These are phyloP conservation scores for Fusarium poae DNA, from an alignment of 2,329 filamentous ascomycete genomes.

Conservation along the genomic window DNA sequence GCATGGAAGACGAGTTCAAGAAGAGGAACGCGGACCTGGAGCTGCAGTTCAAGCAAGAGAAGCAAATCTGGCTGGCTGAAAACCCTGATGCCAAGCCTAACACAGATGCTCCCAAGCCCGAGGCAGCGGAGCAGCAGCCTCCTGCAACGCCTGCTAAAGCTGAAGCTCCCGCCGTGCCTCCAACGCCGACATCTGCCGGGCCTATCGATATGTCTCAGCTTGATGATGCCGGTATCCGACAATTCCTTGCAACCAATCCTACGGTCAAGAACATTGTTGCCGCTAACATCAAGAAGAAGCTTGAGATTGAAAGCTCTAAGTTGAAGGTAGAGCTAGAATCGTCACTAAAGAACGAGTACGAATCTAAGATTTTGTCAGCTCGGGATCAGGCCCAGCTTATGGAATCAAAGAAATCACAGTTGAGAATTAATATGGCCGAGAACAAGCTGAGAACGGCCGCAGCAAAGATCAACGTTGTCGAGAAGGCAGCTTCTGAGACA, in stretches of 20 bases:
- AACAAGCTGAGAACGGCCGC: slow-evolving; percentile 73
- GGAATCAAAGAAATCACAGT: slow-evolving; percentile 78
- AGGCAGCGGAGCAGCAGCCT: slow-evolving; percentile 41
- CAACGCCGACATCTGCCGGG: slow-evolving; percentile 54
- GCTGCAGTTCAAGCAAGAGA: slow-evolving; percentile 72
- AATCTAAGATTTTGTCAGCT: slow-evolving; percentile 66
- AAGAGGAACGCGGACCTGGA: slow-evolving; percentile 67
- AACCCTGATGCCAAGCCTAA: slow-evolving; percentile 52
- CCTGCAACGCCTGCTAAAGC: slow-evolving; percentile 58
- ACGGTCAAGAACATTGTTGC: slow-evolving; percentile 70
- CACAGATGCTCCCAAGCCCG: slow-evolving; percentile 32
- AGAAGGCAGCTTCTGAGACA: slow-evolving; percentile 86
- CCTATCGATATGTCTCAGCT: slow-evolving; percentile 62
- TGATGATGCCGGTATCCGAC: slow-evolving; percentile 68
- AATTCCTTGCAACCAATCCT: slow-evolving; percentile 67
- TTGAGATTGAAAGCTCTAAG: slow-evolving; percentile 74
- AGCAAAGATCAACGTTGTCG: slow-evolving; percentile 82
- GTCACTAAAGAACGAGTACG: slow-evolving; percentile 65
- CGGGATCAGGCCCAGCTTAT: slow-evolving; percentile 76
- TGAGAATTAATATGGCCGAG: slow-evolving; percentile 84
- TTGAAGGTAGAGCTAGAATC: slow-evolving; percentile 66
- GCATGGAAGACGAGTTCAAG: slow-evolving; percentile 66
- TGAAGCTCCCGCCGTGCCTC: slow-evolving; percentile 52
- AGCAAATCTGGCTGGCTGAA: slow-evolving; percentile 72
- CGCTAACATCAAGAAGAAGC: slow-evolving; percentile 76